Conservation (phyloP, 805 yeast genomes). For the Ogataea dorogensis region DNA sequence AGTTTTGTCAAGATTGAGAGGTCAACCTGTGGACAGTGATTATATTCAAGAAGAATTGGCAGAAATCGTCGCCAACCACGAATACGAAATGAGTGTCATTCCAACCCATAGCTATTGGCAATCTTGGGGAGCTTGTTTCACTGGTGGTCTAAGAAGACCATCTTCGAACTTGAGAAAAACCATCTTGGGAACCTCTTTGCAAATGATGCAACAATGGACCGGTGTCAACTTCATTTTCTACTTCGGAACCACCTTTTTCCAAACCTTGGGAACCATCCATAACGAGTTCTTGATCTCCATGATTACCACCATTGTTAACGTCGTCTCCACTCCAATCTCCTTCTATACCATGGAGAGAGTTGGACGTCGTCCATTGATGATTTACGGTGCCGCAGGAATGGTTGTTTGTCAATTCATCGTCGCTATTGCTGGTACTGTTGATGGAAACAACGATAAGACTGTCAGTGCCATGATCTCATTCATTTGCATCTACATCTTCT, state of each 20-base stretch:
- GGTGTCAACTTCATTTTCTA: constrained; percentile 77
- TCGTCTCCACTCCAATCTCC: constrained; percentile 53
- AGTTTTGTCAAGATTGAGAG: constrained; percentile 54
- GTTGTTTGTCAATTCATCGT: constrained; percentile 56
- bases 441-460: constrained; percentile 28
- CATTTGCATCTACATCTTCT: constrained; percentile 62
- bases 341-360: constrained; percentile 51
- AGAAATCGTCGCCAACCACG: constrained; percentile 52
- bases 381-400: constrained; percentile 52
- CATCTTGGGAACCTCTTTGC: constrained; percentile 42
- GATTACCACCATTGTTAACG: constrained; percentile 53
- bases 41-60: constrained; percentile 49
- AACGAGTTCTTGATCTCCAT: constrained; percentile 53
- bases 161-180: constrained; percentile 43
- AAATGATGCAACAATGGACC: constrained; percentile 68
- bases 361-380: constrained; percentile 55
- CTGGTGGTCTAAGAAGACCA: constrained; percentile 36
- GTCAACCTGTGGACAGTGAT: constrained; percentile 45
- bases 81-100: constrained; percentile 39
- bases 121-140: constrained; percentile 46
- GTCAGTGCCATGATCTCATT: constrained; percentile 39
- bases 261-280: constrained; percentile 44
- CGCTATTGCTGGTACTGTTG: constrained; percentile 40
- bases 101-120: constrained; percentile 37
- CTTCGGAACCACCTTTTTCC: constrained; percentile 69